phyloP scores from a whole-genome alignment of 305 asterid genomes.

The Fraxinus nigra region DNA sequence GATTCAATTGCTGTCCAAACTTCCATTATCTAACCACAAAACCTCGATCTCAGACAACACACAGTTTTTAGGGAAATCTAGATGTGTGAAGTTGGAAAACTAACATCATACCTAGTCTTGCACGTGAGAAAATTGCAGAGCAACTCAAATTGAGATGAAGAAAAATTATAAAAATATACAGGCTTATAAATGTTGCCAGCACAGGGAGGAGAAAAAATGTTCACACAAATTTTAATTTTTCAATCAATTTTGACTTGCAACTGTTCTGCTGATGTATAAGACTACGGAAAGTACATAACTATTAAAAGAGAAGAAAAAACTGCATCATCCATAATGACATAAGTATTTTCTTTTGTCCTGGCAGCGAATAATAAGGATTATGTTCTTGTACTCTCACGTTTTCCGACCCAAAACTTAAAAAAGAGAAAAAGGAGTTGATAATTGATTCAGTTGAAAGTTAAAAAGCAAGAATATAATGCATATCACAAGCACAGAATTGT shows the following conservation, averaged over 20 bases:
- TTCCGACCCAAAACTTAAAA: neutral
- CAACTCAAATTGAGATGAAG: neutral
- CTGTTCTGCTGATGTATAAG: neutral
- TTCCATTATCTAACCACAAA: neutral
- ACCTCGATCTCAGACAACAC: neutral
- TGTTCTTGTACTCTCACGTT: neutral
- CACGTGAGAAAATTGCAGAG: neutral
- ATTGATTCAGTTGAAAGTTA: neutral
- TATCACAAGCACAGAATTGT: neutral
- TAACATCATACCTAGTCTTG: neutral
- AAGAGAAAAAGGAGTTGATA: neutral
- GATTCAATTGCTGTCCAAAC: neutral
- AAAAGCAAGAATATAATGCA: neutral
- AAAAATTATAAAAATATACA: neutral
- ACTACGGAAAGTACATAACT: neutral
- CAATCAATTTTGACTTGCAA: neutral
- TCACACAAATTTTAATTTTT: neutral
- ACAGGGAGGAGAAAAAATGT: neutral
- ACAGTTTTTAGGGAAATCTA: neutral
- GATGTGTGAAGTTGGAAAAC: neutral
- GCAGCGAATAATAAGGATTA: neutral
- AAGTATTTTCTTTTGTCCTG: neutral
- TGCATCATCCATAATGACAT: neutral
- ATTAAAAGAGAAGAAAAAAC: neutral
- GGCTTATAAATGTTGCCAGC: neutral